Percentiles rank a stretch among this genome's conserved stretches.
These are phyloP conservation scores for Lavandula angustifolia DNA, from an alignment of 257 asterid species.

Conservation along the genomic window DNA sequence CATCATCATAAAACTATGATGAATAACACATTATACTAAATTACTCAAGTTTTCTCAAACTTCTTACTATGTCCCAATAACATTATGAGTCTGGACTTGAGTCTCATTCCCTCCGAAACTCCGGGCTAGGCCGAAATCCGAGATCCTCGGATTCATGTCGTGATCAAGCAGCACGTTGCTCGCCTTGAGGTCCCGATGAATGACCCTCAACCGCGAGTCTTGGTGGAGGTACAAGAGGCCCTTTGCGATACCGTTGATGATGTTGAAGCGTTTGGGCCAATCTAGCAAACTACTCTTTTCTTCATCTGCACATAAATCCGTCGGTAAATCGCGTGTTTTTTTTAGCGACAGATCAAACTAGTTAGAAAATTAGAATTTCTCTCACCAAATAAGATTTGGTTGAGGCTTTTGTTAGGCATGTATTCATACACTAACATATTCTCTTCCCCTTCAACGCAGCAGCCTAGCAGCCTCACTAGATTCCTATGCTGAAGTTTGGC, in stretches of 20 bases:
- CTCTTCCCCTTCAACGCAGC: slow-evolving; percentile 10
- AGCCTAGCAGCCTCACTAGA: background rate
- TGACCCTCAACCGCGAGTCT: background rate
- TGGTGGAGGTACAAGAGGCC: background rate
- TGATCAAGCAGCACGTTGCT: slow-evolving; percentile 1
- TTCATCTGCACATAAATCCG: background rate
- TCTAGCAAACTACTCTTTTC: background rate
- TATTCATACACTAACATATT: slow-evolving; percentile 4
- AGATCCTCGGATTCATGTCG: slow-evolving; percentile 10
- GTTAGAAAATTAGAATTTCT: too few relatives aligned
- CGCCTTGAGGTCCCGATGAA: background rate
- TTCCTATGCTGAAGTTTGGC: slow-evolving; percentile 10
- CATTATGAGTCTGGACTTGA: background rate
- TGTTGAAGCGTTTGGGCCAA: slow-evolving; percentile 15
- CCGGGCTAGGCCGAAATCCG: slow-evolving; percentile 8
- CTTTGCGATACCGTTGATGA: slow-evolving; percentile 9
- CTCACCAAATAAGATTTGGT: background rate
- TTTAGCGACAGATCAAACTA: too few relatives aligned
- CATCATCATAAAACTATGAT: too few relatives aligned
- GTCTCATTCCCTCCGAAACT: background rate
- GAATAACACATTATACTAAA: too few relatives aligned
- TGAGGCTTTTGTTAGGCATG: slow-evolving; percentile 12
- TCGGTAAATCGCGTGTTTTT: too few relatives aligned
- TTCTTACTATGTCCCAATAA: background rate
- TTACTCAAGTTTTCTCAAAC: too few relatives aligned